Evolutionary conservation across 2,329 filamentous ascomycete genomes (phyloP).

Genomic region (Myotisia sp.): DNA sequence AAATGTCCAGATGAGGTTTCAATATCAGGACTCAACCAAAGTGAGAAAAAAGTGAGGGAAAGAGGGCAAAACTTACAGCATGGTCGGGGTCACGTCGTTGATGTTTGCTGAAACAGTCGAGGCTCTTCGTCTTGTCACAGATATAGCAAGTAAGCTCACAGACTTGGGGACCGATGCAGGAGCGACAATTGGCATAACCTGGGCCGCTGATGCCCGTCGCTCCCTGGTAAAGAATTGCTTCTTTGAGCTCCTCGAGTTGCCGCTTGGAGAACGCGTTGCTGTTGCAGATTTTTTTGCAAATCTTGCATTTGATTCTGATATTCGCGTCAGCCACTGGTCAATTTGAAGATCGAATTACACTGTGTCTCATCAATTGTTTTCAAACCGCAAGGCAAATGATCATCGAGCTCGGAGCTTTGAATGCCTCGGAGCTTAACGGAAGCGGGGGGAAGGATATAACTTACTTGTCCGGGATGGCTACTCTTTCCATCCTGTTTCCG

Average conservation of each 20-base stretch:
- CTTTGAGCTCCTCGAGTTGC: constrained; percentile 28
- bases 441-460: neutral
- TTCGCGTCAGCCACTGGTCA: too few relatives aligned
- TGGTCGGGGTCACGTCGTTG: constrained; percentile 34
- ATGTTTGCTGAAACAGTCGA: constrained; percentile 37
- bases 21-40: constrained; percentile 7
- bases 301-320: constrained; percentile 33
- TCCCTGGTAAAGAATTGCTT: constrained; percentile 13
- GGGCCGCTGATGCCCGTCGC: constrained; percentile 11
- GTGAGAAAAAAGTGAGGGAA: neutral
- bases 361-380: too few relatives aligned
- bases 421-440: too few relatives aligned
- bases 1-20: constrained; percentile 2
- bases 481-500: constrained; percentile 1
- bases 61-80: constrained; percentile 26
- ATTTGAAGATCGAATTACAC: too few relatives aligned
- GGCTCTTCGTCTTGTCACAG: constrained; percentile 33
- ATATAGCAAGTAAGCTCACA: constrained; percentile 36
- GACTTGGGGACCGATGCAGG: constrained; percentile 31
- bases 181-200: constrained; percentile 27
- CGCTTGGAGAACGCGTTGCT: constrained; percentile 33
- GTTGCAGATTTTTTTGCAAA: constrained; percentile 31
- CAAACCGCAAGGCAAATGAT: too few relatives aligned
- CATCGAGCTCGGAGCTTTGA: too few relatives aligned
- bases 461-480: constrained; percentile 3